Evolutionary conservation across 176 grass and related monocot species (phyloP).

Genomic region (Eleusine indica): DNA sequence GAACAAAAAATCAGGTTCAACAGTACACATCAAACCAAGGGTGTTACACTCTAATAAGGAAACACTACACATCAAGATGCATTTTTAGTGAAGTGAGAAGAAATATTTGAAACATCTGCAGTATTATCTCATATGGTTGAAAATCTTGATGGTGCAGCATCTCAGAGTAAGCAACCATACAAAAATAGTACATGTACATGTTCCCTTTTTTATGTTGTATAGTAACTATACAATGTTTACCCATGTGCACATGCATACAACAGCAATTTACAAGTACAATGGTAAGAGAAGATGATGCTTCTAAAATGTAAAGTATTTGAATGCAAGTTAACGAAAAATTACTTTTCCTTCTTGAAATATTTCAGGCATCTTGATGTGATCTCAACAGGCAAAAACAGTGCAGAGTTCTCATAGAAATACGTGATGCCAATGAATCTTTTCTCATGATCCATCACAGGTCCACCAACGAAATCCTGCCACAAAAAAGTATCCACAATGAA

Average conservation of each 20-base stretch:
- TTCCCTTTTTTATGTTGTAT: too few relatives aligned
- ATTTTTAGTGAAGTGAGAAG: too few relatives aligned
- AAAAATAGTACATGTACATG: neutral
- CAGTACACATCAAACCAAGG: too few relatives aligned
- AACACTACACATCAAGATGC: too few relatives aligned
- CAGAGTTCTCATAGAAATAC: neutral
- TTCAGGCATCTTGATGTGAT: constrained; percentile 10
- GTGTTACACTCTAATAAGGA: too few relatives aligned
- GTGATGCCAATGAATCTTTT: constrained; percentile 22
- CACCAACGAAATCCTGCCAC: constrained; percentile 8
- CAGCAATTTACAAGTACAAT: neutral
- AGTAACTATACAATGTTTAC: too few relatives aligned
- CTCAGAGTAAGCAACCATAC: neutral
- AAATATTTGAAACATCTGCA: too few relatives aligned
- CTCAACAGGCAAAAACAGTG: constrained; percentile 24
- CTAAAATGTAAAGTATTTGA: neutral
- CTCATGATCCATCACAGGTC: constrained; percentile 19
- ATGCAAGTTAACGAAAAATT: neutral
- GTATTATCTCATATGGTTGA: too few relatives aligned
- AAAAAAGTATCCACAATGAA: neutral
- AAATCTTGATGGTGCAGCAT: too few relatives aligned
- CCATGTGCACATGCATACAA: neutral
- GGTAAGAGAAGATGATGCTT: too few relatives aligned
- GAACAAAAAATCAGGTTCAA: too few relatives aligned
- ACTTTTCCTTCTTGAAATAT: neutral